Evolutionary conservation across 1,139 yeast species (phyloP).

Genomic region (Saccharomyces hybrid): DNA sequence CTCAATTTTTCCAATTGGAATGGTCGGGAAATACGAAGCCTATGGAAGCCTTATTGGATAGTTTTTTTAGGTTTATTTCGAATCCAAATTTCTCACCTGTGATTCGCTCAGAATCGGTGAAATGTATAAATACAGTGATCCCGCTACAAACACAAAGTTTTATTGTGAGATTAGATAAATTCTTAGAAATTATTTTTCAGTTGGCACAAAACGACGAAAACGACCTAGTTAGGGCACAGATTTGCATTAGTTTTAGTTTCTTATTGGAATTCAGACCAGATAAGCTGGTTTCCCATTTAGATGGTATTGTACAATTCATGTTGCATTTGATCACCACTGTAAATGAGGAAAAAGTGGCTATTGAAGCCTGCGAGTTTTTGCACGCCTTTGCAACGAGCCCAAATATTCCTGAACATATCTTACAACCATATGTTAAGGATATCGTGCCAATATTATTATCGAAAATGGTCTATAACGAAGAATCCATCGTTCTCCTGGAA

Average conservation of each 20-base stretch:
- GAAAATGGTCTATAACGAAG: constrained; percentile 84
- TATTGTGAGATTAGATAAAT: constrained; percentile 56
- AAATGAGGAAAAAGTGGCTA: constrained; percentile 63
- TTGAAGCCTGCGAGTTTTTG: constrained; percentile 90
- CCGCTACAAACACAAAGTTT: constrained; percentile 61
- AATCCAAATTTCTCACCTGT: constrained; percentile 37
- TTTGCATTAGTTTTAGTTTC: constrained; percentile 71
- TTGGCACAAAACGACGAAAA: constrained; percentile 51
- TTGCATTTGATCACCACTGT: constrained; percentile 60
- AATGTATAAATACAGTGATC: constrained; percentile 71
- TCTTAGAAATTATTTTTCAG: constrained; percentile 53
- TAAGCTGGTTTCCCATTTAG: constrained; percentile 67
- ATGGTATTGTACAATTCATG: constrained; percentile 78
- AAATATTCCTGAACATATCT: constrained; percentile 42
- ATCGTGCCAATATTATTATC: constrained; percentile 69
- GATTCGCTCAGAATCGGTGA: constrained; percentile 55
- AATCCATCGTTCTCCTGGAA: constrained; percentile 65
- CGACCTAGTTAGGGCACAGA: constrained; percentile 57
- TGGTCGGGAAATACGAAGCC: constrained; percentile 51
- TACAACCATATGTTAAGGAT: constrained; percentile 48
- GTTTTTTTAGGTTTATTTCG: constrained; percentile 47
- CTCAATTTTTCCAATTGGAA: constrained; percentile 41
- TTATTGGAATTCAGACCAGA: constrained; percentile 75
- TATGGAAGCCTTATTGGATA: constrained; percentile 56
- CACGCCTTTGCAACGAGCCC: constrained; percentile 63